Base-by-base conservation (phyloP, 805 yeast species). In the Saccharomycopsis fibuligera region DNA sequence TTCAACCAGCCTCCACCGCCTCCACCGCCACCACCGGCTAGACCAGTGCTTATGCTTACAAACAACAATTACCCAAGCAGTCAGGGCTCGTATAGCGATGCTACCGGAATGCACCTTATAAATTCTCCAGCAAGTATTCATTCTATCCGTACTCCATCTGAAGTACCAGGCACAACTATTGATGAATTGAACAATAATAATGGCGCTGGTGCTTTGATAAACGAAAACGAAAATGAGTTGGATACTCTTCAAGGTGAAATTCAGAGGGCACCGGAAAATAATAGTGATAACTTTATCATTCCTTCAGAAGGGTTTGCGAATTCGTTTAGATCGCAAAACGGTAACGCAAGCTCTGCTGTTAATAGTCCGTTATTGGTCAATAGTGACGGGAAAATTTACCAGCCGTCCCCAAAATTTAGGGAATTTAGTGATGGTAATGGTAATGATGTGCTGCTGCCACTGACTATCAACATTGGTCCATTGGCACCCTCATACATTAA, bases 191-290 rank as follows among this genome's bases (percentile, higher is more conserved):
- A 17, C n/a, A 9, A 33, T 9, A 33, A 10, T 6, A 33, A 33
- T 17, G 6, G 19, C 14, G 6, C 5, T 33, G 19, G n/a, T 9
- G 37, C 19, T 9, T 17, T 33, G 6, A n/a, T n/a, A n/a, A n/a
- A n/a, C n/a, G 37, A 33, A 6, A 33, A 33, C n/a, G 37, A 9
- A 6, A 33, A 33, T 17, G 19, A 33, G 9, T 16, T 33, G 6
- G 37, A 33, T 17, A 33, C 37, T 9, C n/a, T 43, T 10, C 35
- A 49, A 8, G 52, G 52, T 3, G 52, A 49, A 16, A 38, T 49
- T 19, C 47, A 37, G 31, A 41, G 49, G 35, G 52, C 52, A 5
- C 52, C 52, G 9, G 52, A 49, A 17, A 35, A 49, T 24, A n/a
- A 3, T 22, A 36, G 39, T 23, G 52, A 49, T 23, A 45, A 49